phyloP scores from a whole-genome alignment of 805 yeast genomes.

The Candida koratica region DNA sequence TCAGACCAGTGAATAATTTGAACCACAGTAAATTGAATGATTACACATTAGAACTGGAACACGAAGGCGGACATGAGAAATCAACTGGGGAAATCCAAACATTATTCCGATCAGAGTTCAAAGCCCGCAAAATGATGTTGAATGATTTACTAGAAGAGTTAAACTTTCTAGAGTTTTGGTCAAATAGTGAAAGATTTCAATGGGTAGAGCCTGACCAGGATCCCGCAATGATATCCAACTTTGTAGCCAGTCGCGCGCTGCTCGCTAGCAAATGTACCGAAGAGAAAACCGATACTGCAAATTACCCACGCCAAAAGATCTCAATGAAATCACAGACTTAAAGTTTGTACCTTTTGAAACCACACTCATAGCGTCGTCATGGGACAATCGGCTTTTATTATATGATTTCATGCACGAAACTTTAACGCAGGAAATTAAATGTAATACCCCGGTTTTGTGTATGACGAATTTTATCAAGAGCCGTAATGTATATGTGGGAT shows the following conservation, averaged over 20 bases:
- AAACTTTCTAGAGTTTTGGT: constrained; percentile 36
- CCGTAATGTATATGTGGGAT: constrained; percentile 42
- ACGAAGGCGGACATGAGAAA: constrained; percentile 8
- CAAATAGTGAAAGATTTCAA: constrained; percentile 31
- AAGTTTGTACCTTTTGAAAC: constrained; percentile 31
- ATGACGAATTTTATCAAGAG: constrained; percentile 23
- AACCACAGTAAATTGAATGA: constrained; percentile 19
- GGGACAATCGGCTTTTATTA: constrained; percentile 52
- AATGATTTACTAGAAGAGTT: constrained; percentile 35
- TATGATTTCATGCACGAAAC: constrained; percentile 26
- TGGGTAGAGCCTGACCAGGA: constrained; percentile 49
- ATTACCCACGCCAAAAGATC: constrained; percentile 21
- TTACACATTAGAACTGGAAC: constrained; percentile 26
- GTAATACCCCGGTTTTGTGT: constrained; percentile 23
- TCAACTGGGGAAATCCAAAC: constrained; percentile 13
- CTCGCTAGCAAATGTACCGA: too few relatives aligned
- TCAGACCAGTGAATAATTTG: constrained; percentile 19
- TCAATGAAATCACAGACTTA: constrained; percentile 43
- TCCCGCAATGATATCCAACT: constrained; percentile 35
- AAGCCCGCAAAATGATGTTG: constrained; percentile 30
- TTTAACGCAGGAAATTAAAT: constrained; percentile 8
- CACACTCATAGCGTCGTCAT: constrained; percentile 49
- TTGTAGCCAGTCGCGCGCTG: neutral
- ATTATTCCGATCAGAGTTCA: constrained; percentile 22
- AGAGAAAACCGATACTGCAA: constrained; percentile 4